Evolutionary conservation across 2,329 filamentous ascomycete species (phyloP), one percentile per base, ranked within the genome.

Genomic region (Paecilomyces niveus): DNA sequence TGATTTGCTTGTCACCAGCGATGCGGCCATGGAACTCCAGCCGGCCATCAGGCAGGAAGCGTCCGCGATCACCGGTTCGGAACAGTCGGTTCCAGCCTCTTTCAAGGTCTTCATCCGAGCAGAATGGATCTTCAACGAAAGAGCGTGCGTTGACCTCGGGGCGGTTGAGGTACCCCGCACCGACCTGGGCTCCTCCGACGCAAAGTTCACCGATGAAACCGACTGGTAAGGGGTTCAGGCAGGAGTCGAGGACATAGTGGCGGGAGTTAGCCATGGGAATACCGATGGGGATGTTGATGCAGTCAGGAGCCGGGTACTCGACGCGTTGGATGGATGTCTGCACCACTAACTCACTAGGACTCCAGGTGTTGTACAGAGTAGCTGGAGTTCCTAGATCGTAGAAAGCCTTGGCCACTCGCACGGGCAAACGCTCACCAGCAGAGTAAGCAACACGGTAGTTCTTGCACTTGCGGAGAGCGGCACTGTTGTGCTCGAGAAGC

Each of bases 231-330:
- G 73, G 72, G 11, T 72, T 59, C 53, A 70, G 55, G 2, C 75
- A 45, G 3, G 70, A 59, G 61, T 80, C 78, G 1, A 80, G 32
- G 45, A 81, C 68, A 59, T 75, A 77, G 49, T 67, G 39, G 3
- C 56, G 55, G 52, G 68, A 72, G 57, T 76, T 75, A 5, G 70
- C 66, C n/a, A 76, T 57, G 3, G 69, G 58, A 31, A 57, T 53
- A 10, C 71, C 68, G 13, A 62, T 55, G 13, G 68, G 59, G n/a
- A 62, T 55, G 52, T 88, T 86, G 3, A 80, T 77, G 4, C 80
- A 75, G 53, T 86, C 81, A 39, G 80, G 77, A 56, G 84, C 73
- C 35, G 88, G 72, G 13, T 60, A 58, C 53, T 55, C 45, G 78
- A 67, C 59, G 79, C 74, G 21, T 66, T 68, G 1, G 76, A 70